Conservation (phyloP, 805 yeast species). For the Wickerhamomyces rabaulensis region DNA sequence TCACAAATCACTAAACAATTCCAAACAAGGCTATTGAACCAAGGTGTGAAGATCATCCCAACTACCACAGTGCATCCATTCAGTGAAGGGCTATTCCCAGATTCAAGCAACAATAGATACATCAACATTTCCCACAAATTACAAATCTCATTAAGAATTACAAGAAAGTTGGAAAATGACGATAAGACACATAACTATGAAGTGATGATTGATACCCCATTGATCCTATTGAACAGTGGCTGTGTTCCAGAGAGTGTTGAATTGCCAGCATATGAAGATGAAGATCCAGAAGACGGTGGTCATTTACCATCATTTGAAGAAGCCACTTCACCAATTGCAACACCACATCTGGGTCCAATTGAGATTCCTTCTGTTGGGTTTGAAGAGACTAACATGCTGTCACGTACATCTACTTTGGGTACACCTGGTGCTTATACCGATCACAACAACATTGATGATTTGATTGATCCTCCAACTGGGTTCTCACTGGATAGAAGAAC, state of each 20-base stretch:
- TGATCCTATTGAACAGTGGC: conserved; percentile 43
- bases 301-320: conserved; percentile 62
- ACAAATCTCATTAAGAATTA: conserved; percentile 65
- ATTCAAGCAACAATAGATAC: conserved; percentile 53
- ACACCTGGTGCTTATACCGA: conserved; percentile 1
- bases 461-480: conserved; percentile 12
- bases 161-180: conserved; percentile 45
- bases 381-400: conserved; percentile 17
- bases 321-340: conserved; percentile 45
- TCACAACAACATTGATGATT: conserved; percentile 17
- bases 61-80: conserved; percentile 10
- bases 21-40: conserved; percentile 9
- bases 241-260: conserved; percentile 33
- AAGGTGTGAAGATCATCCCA: conserved; percentile 7
- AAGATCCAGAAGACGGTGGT: conserved; percentile 3
- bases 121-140: conserved; percentile 61
- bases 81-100: conserved; percentile 36
- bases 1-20: conserved; percentile 8
- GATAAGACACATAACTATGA: conserved; percentile 66
- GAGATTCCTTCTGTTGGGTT: conserved; percentile 10
- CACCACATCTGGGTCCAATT: conserved; percentile 16
- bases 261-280: conserved; percentile 30
- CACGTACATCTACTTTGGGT: conserved; percentile 18
- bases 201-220: conserved; percentile 75
- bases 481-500: conserved; percentile 2